These are phyloP conservation scores for Hibiscus trionum DNA, from an alignment of 345 rosid species.

Conservation along the genomic window DNA sequence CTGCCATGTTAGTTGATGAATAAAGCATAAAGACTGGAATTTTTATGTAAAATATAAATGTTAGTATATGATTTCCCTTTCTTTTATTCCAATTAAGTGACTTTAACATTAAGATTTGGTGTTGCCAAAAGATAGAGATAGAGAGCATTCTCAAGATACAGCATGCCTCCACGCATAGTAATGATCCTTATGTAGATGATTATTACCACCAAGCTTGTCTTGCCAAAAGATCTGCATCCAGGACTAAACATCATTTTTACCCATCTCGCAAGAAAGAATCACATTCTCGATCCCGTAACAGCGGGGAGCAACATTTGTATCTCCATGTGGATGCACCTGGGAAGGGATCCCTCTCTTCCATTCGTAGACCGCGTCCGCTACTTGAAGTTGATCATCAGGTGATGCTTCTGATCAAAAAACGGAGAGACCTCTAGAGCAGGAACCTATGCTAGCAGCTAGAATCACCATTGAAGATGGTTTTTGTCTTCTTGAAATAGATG, in stretches of 20 bases:
- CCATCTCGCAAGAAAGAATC: slow-evolving; percentile 77
- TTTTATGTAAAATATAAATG: neutral
- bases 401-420: slow-evolving; percentile 49
- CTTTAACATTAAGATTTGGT: neutral
- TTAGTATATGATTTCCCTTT: neutral
- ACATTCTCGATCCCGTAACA: slow-evolving; percentile 66
- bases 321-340: slow-evolving; percentile 56
- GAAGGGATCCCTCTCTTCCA: slow-evolving; percentile 47
- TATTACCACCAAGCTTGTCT: slow-evolving; percentile 93
- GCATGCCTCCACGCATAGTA: slow-evolving; percentile 74
- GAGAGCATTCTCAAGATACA: slow-evolving; percentile 97
- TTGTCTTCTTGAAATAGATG: slow-evolving; percentile 75
- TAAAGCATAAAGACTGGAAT: neutral
- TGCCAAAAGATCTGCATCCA: slow-evolving; percentile 58
- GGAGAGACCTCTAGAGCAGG: slow-evolving; percentile 78
- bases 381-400: slow-evolving; percentile 57
- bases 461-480: slow-evolving; percentile 78
- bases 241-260: slow-evolving; percentile 51
- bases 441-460: slow-evolving; percentile 95
- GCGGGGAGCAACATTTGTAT: slow-evolving; percentile 54
- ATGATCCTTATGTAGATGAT: slow-evolving; percentile 80
- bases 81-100: neutral
- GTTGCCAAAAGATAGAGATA: too few species aligned
- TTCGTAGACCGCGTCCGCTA: slow-evolving; percentile 34
- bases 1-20: neutral